These are phyloP conservation scores for Penicilliopsis zonata DNA, from an alignment of 495 filamentous ascomycete genomes.

Conservation along the genomic window DNA sequence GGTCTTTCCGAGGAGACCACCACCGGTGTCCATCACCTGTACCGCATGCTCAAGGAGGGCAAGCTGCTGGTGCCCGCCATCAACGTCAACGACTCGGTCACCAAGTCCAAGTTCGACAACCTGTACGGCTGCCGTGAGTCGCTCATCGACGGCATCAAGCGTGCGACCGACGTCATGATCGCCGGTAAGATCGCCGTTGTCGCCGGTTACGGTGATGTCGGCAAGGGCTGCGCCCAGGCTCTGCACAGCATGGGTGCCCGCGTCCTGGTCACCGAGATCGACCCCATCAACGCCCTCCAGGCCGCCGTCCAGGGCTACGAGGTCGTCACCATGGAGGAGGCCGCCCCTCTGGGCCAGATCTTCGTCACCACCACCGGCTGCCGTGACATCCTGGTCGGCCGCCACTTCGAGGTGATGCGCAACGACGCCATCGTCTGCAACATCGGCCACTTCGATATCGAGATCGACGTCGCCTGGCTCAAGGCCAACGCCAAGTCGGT, in stretches of 20 bases:
- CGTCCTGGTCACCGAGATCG: slow-evolving; percentile 92
- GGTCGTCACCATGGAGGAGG: slow-evolving; percentile 96
- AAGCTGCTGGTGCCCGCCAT: slow-evolving; percentile 88
- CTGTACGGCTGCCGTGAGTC: slow-evolving; percentile 99
- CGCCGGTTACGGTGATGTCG: slow-evolving; percentile 96
- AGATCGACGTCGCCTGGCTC: slow-evolving; percentile 99
- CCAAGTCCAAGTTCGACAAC: slow-evolving; percentile 99
- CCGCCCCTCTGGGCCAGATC: slow-evolving; percentile 78
- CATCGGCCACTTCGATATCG: slow-evolving; percentile 99
- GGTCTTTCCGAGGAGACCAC: slow-evolving; percentile 99
- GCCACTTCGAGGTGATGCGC: slow-evolving; percentile 94
- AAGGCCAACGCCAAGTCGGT: slow-evolving; percentile 88
- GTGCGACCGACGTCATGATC: slow-evolving; percentile 99
- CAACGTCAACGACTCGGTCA: slow-evolving; percentile 99
- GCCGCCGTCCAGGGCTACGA: slow-evolving; percentile 95
- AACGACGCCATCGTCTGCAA: slow-evolving; percentile 99
- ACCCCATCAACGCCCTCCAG: slow-evolving; percentile 99
- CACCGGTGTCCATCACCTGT: slow-evolving; percentile 98
- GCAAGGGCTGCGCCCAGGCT: slow-evolving; percentile 95
- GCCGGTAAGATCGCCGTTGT: slow-evolving; percentile 97
- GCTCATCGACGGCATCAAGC: slow-evolving; percentile 98
- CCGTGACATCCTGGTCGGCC: slow-evolving; percentile 86
- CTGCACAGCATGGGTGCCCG: slow-evolving; percentile 95
- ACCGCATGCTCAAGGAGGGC: slow-evolving; percentile 90
- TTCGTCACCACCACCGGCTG: slow-evolving; percentile 99